phyloP scores from a whole-genome alignment of 768 basidiomycete species.

The Pisolithus albus region DNA sequence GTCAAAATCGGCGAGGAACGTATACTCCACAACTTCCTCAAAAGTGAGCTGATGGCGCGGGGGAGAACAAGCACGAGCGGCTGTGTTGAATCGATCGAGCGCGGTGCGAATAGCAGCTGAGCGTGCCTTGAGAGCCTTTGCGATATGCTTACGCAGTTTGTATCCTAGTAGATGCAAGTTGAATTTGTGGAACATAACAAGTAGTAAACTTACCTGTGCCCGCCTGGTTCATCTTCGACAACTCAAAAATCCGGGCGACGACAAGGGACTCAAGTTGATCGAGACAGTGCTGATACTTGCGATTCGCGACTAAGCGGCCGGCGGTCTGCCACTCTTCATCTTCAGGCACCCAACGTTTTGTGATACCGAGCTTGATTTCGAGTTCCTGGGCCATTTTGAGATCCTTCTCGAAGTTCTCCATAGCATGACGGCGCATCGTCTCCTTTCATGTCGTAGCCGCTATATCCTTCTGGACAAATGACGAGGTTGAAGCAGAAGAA shows the following conservation, averaged over 20 bases:
- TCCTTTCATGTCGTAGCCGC: constrained; percentile 1
- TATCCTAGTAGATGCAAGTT: neutral
- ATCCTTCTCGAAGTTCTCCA: constrained; percentile 5
- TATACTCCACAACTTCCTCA: no score
- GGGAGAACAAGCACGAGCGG: no score
- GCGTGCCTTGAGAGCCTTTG: no score
- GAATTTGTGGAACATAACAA: no score
- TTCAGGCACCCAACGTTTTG: neutral
- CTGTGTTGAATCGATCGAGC: no score
- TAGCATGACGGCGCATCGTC: constrained; percentile 9
- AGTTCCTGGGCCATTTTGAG: constrained; percentile 4
- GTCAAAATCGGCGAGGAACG: no score
- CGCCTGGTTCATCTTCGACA: constrained; percentile 16
- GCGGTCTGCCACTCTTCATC: constrained; percentile 6
- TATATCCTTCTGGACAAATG: neutral
- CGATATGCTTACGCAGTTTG: no score
- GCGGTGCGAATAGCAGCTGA: no score
- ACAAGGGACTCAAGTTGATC: neutral
- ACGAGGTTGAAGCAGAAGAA: no score
- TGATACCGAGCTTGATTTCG: constrained; percentile 4
- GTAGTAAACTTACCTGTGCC: constrained; percentile 9
- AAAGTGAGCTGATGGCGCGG: no score
- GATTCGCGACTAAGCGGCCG: neutral
- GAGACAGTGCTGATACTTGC: constrained; percentile 7
- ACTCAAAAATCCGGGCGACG: constrained; percentile 11